phyloP scores from a whole-genome alignment of 371 early-diverging fungal species.

The Mucor lusitanicus region DNA sequence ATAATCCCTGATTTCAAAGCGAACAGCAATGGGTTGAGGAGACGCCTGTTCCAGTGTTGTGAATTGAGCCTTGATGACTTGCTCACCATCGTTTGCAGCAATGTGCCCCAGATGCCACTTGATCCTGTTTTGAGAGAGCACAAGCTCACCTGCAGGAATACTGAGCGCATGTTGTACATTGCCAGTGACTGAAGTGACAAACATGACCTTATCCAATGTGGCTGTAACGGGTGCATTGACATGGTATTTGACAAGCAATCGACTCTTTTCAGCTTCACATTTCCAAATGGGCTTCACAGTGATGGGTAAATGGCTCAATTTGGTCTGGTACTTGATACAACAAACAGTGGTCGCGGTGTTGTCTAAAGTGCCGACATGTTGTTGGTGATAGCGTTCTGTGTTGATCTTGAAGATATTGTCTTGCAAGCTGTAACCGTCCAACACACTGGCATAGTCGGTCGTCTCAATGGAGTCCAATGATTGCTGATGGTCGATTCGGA shows the following conservation, averaged over 20 bases:
- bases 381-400: slow-evolving; percentile 23
- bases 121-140: slow-evolving; percentile 52
- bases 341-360: slow-evolving; percentile 18
- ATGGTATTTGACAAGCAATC: slow-evolving; percentile 55
- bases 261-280: slow-evolving; percentile 53
- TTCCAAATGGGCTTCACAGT: slow-evolving; percentile 61
- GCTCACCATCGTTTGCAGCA: slow-evolving; percentile 30
- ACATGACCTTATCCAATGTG: slow-evolving; percentile 39
- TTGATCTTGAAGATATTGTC: slow-evolving; percentile 37
- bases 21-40: slow-evolving; percentile 50
- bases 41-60: slow-evolving; percentile 41
- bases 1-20: slow-evolving; percentile 47
- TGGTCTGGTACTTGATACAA: slow-evolving; percentile 53
- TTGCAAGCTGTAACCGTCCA: slow-evolving; percentile 17
- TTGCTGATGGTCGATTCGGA: slow-evolving; percentile 35
- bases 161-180: slow-evolving; percentile 53
- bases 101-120: slow-evolving; percentile 52
- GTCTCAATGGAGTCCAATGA: slow-evolving; percentile 29
- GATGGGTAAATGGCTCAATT: slow-evolving; percentile 33
- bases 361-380: slow-evolving; percentile 25
- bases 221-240: slow-evolving; percentile 11
- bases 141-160: slow-evolving; percentile 57
- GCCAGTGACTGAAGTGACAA: slow-evolving; percentile 52
- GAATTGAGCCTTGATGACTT: slow-evolving; percentile 55
- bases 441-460: slow-evolving; percentile 24